Percentiles rank a stretch among this genome's conserved stretches.
These are phyloP conservation scores for Tulasnella sp. DNA, from an alignment of 768 basidiomycete species.

Conservation along the genomic window DNA sequence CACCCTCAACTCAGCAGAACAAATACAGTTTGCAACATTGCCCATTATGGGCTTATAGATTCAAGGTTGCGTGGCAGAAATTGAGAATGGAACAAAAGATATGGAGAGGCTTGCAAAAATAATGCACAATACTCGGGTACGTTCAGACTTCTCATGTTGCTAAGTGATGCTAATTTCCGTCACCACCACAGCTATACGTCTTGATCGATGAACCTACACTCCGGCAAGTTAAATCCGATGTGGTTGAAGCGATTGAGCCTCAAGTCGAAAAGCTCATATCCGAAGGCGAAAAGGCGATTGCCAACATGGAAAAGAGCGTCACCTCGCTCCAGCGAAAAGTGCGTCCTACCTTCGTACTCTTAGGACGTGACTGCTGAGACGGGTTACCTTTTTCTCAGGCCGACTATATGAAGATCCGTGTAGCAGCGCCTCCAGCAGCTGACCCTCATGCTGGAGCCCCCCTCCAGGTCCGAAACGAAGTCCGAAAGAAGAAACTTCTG, in stretches of 20 bases:
- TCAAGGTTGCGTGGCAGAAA: neutral
- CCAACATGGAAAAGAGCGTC: slow-evolving; percentile 17
- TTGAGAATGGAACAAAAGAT: slow-evolving; percentile 11
- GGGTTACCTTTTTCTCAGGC: neutral
- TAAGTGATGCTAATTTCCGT: neutral
- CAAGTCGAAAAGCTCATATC: slow-evolving; percentile 20
- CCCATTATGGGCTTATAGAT: neutral
- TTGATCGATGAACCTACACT: slow-evolving; percentile 20
- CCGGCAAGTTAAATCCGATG: slow-evolving; percentile 11
- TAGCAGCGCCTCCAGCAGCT: neutral
- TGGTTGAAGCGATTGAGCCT: slow-evolving; percentile 19
- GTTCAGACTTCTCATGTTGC: neutral
- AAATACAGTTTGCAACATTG: neutral
- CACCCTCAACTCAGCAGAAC: neutral
- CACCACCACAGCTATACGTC: slow-evolving; percentile 12
- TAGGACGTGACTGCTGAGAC: neutral
- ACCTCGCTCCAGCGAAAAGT: slow-evolving; percentile 11
- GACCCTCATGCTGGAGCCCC: slow-evolving; percentile 16
- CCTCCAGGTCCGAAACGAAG: slow-evolving; percentile 19
- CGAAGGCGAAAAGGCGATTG: slow-evolving; percentile 21
- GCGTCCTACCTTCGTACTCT: neutral
- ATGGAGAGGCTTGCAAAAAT: slow-evolving; percentile 19
- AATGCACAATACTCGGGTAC: slow-evolving; percentile 19
- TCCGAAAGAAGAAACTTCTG: slow-evolving; percentile 21
- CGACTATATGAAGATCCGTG: slow-evolving; percentile 11